Conservation (phyloP, 257 asterid species). For the Solanum sejunctum region DNA sequence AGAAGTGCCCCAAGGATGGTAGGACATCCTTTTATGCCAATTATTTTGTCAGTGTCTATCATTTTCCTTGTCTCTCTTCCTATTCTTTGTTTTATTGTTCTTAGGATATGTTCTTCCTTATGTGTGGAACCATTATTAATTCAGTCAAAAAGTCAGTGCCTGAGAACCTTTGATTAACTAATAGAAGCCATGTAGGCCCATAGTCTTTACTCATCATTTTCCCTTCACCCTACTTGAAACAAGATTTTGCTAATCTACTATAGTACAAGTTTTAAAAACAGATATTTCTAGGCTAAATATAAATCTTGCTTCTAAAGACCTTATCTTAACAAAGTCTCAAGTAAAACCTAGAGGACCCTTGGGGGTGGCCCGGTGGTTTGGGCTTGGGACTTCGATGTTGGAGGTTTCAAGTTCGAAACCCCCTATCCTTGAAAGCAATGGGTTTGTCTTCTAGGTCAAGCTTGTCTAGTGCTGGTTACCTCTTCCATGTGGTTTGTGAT, state of each 20-base stretch:
- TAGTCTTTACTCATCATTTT: neutral
- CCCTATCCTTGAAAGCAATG: too few species aligned
- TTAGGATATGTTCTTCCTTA: neutral
- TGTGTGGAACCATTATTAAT: neutral
- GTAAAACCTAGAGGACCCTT: neutral
- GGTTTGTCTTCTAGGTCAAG: too few species aligned
- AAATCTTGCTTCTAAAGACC: neutral
- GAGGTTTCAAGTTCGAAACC: too few species aligned
- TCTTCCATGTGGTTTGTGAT: too few species aligned
- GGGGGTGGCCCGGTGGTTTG: too few species aligned
- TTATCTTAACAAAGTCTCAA: neutral
- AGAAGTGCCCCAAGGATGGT: constrained; percentile 22
- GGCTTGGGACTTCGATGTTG: too few species aligned
- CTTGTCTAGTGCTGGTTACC: too few species aligned
- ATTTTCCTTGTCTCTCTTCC: neutral
- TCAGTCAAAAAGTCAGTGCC: neutral
- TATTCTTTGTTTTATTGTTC: neutral
- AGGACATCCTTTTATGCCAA: neutral
- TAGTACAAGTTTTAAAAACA: neutral
- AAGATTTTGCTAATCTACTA: neutral
- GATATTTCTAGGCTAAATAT: neutral
- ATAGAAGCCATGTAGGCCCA: neutral
- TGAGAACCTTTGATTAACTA: neutral
- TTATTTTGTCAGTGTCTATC: neutral
- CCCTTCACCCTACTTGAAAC: neutral